Evolutionary conservation across 2,329 filamentous ascomycete genomes (phyloP), one percentile per base, ranked within the genome.

Genomic region (Emericellopsis atlantica): DNA sequence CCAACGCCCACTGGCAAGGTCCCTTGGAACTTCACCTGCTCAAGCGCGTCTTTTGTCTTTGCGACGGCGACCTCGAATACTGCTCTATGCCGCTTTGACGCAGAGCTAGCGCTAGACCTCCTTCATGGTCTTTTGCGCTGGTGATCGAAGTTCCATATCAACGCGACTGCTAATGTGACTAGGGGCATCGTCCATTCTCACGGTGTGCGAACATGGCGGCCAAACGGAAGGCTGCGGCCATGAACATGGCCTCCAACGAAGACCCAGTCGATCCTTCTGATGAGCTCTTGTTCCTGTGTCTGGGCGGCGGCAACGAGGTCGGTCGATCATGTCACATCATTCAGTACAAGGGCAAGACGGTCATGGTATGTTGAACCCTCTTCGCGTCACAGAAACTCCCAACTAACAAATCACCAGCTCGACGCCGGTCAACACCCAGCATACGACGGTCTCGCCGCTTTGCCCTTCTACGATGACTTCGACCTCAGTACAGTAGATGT

Each of bases 401-500:
- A 24, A 18, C 12, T 16, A 15, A 40, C 38, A 21, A 22, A n/a
- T 37, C 34, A 42, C 43, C 45, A 94, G 87, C 85, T 98, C 51
- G 92, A 98, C 66, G 92, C 92, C 39, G 92, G 92, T 39, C 90
- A 95, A 66, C 92, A 98, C 60, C 89, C 92, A 39, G 92, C 87
- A 8, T 95, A 95, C 60, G 89, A 96, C 55, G 92, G 92, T 32
- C 79, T 96, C 45, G 86, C 89, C 3, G 84, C 86, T 9, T 78
- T 98, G 39, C 92, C 92, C 0, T 98, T 95, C 66, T 98, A 95
- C 62, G 92, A 98, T 59, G 89, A 96, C 56, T 98, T 96, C 62
- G 92, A 98, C 57, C 72, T 98, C 16, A 95, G 90, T 64, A 95
- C 87, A 2, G 89, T 98, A 50, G 92, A 98, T 60, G 84, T 98